phyloP scores from a whole-genome alignment of 148 eudicot species.

The Arbutus unedo region DNA sequence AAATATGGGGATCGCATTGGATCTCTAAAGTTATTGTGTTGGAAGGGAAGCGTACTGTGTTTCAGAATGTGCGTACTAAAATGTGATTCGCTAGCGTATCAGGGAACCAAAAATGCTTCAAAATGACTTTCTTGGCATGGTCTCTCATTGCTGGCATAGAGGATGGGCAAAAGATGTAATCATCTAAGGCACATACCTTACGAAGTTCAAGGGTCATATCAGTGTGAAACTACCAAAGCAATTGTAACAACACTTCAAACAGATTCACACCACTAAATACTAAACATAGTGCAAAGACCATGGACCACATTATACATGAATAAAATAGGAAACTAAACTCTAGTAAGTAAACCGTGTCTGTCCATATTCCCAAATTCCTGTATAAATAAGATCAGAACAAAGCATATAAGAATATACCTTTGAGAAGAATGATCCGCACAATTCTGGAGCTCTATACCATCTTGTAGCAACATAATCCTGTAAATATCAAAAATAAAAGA shows the following conservation, averaged over 20 bases:
- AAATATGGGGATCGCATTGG: no score
- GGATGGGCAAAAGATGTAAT: background rate
- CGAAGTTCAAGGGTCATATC: background rate
- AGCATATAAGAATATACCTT: conserved; percentile 35
- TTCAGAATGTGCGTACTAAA: no score
- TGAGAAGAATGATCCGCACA: conserved; percentile 68
- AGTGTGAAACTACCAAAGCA: background rate
- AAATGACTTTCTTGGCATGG: background rate
- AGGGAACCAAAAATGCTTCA: background rate
- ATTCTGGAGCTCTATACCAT: conserved; percentile 75
- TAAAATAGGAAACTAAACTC: background rate
- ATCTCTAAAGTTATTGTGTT: no score
- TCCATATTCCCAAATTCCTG: background rate
- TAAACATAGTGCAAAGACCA: background rate
- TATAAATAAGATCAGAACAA: background rate
- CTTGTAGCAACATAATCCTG: conserved; percentile 82
- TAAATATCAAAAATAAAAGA: background rate
- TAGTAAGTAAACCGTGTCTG: background rate
- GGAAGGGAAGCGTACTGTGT: no score
- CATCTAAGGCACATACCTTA: background rate
- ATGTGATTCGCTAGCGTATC: no score
- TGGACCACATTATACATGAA: background rate
- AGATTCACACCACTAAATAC: background rate
- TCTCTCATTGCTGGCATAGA: background rate
- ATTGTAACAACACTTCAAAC: background rate